A percentile compares a stretch with the other conserved stretches of the same genome.
Conservation (phyloP, 1,139 yeast genomes). For the Barnettozyma hawaiiensis region DNA sequence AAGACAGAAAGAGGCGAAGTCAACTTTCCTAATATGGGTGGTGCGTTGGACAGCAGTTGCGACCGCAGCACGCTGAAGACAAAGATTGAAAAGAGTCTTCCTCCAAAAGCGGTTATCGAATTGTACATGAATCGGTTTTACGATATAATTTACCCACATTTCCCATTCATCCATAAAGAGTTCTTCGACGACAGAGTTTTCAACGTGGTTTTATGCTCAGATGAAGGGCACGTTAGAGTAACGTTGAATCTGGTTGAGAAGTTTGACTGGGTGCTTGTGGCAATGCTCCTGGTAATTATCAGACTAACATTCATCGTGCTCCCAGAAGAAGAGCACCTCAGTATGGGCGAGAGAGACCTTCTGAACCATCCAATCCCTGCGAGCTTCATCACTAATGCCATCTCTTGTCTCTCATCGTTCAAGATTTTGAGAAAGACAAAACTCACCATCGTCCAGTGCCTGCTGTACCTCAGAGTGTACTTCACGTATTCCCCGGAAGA, state of each 20-base stretch:
- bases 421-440: slow-evolving; percentile 34
- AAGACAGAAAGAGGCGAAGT: slow-evolving; percentile 11
- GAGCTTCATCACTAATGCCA: slow-evolving; percentile 29
- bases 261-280: slow-evolving; percentile 37
- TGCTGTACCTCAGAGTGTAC: slow-evolving; percentile 38
- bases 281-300: slow-evolving; percentile 37
- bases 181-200: slow-evolving; percentile 25
- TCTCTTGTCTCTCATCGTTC: slow-evolving; percentile 30
- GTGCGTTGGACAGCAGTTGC: slow-evolving; percentile 1
- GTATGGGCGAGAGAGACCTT: slow-evolving; percentile 20
- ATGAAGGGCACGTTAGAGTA: slow-evolving; percentile 18
- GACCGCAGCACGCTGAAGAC: slow-evolving; percentile 11
- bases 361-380: slow-evolving; percentile 32
- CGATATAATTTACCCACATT: slow-evolving; percentile 37
- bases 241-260: slow-evolving; percentile 29
- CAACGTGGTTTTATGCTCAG: slow-evolving; percentile 11
- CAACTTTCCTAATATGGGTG: slow-evolving; percentile 7
- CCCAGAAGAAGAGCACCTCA: slow-evolving; percentile 5
- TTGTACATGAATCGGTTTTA: slow-evolving; percentile 35
- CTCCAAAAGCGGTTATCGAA: slow-evolving; percentile 34
- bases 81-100: slow-evolving; percentile 28
- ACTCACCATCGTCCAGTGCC: slow-evolving; percentile 36
- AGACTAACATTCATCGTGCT: slow-evolving; percentile 37
- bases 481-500: slow-evolving; percentile 41
- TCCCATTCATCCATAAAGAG: slow-evolving; percentile 40